These are phyloP conservation scores for Opeltia flavorubescens DNA, from an alignment of 495 filamentous ascomycete genomes.

Conservation along the genomic window DNA sequence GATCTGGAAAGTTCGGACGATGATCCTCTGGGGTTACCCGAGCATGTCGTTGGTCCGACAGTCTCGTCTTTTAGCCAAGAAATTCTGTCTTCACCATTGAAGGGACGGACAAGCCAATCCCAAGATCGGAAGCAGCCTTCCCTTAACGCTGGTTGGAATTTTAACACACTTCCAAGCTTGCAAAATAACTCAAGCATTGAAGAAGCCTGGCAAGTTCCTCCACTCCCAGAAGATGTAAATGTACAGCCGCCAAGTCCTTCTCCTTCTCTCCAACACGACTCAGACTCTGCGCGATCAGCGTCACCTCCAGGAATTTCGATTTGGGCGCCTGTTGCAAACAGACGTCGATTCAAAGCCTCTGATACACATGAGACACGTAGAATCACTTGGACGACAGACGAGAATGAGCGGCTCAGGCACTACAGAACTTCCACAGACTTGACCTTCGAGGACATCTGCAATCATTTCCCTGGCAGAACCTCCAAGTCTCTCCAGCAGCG, in stretches of 20 bases:
- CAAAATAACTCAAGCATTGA: neutral
- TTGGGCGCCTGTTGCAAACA: neutral
- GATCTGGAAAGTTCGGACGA: too few relatives aligned
- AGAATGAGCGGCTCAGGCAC: conserved; percentile 4
- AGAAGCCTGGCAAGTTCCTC: neutral
- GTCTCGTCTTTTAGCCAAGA: neutral
- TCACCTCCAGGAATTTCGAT: neutral
- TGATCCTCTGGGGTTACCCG: neutral
- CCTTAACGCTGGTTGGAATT: too few relatives aligned
- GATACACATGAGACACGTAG: neutral
- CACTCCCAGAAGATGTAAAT: neutral
- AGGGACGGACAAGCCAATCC: too few relatives aligned
- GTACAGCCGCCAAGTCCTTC: neutral
- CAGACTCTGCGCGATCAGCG: neutral
- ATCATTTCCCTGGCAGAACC: conserved; percentile 4
- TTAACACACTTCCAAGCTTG: neutral
- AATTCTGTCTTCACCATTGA: neutral
- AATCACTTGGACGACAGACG: conserved; percentile 1
- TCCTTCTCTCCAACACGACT: neutral
- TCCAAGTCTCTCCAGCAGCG: neutral
- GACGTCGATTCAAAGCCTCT: neutral
- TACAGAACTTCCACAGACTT: conserved; percentile 1
- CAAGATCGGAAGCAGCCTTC: too few relatives aligned
- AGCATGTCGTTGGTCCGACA: neutral
- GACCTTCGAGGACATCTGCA: neutral